A percentile compares a stretch with the other conserved stretches of the same genome.
Evolutionary conservation across 2,329 filamentous ascomycete species (phyloP).

Genomic region (Pseudogymnoascus sp.): DNA sequence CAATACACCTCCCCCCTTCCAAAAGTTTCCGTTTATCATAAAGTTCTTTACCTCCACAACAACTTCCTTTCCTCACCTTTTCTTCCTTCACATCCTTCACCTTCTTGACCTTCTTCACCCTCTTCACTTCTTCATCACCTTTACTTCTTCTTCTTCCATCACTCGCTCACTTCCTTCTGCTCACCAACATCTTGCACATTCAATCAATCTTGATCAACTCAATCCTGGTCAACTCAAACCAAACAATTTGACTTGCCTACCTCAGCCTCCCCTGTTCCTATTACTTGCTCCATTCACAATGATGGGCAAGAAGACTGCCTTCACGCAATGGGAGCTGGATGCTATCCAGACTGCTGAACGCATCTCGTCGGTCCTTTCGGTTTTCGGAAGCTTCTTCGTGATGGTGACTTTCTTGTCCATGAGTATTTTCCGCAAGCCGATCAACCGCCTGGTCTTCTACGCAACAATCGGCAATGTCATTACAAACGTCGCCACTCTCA

Average conservation of each 20-base stretch:
- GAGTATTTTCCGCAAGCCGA: slow-evolving; percentile 68
- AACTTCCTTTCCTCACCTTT: neutral
- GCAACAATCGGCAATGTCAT: slow-evolving; percentile 75
- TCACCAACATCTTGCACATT: neutral
- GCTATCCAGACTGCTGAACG: neutral
- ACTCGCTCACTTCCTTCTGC: neutral
- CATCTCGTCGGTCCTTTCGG: slow-evolving; percentile 41
- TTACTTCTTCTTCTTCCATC: neutral
- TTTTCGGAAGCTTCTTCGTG: slow-evolving; percentile 54
- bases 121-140: neutral
- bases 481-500: slow-evolving; percentile 67
- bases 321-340: accelerated
- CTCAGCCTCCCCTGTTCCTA: neutral
- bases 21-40: neutral
- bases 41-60: neutral
- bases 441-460: slow-evolving; percentile 77
- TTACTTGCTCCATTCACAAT: neutral
- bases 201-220: neutral
- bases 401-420: slow-evolving; percentile 56
- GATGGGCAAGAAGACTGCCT: slow-evolving; percentile 34
- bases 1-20: neutral
- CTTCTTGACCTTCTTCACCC: neutral
- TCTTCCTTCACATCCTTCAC: neutral
- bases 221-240: slow-evolving; percentile 3
- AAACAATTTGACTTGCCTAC: neutral